Conservation (phyloP, 2,329 filamentous ascomycete genomes). For the Lecanicillium sp. region DNA sequence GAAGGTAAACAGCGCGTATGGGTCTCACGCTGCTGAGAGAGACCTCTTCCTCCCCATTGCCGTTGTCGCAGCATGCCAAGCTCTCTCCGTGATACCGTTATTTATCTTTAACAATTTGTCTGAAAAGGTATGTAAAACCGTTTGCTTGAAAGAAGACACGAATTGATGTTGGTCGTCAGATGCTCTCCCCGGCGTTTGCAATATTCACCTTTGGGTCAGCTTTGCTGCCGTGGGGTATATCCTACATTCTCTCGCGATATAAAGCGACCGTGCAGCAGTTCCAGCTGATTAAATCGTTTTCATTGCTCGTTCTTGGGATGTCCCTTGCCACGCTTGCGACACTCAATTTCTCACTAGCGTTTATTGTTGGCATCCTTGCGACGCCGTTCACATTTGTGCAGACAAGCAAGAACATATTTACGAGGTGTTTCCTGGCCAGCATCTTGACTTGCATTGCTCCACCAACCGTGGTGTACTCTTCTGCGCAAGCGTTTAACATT, state of each 20-base stretch:
- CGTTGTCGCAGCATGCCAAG: constrained; percentile 65
- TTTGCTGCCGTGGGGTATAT: constrained; percentile 49
- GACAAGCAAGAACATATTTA: constrained; percentile 32
- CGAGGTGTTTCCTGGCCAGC: constrained; percentile 35
- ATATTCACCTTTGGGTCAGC: constrained; percentile 48
- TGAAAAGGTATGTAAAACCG: constrained; percentile 46
- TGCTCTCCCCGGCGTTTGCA: constrained; percentile 51
- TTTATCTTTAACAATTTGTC: constrained; percentile 77
- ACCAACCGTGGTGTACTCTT: constrained; percentile 43
- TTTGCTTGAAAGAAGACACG: background rate
- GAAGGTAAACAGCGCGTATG: background rate
- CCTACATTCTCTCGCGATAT: constrained; percentile 44
- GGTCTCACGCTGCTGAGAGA: constrained; percentile 41
- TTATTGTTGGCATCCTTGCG: constrained; percentile 74
- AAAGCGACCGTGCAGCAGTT: constrained; percentile 60
- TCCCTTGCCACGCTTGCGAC: constrained; percentile 89
- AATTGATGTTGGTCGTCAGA: constrained; percentile 28
- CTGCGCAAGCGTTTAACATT: constrained; percentile 31
- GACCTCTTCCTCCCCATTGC: constrained; percentile 66
- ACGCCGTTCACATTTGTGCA: constrained; percentile 70
- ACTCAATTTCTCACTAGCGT: constrained; percentile 86
- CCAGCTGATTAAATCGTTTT: constrained; percentile 80
- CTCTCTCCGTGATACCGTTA: constrained; percentile 71
- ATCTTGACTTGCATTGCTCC: constrained; percentile 57
- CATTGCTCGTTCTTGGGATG: constrained; percentile 84